A percentile compares a stretch with the other conserved stretches of the same genome.
These are phyloP conservation scores for Jamesozyma piceae DNA, from an alignment of 805 yeast species.

Conservation along the genomic window DNA sequence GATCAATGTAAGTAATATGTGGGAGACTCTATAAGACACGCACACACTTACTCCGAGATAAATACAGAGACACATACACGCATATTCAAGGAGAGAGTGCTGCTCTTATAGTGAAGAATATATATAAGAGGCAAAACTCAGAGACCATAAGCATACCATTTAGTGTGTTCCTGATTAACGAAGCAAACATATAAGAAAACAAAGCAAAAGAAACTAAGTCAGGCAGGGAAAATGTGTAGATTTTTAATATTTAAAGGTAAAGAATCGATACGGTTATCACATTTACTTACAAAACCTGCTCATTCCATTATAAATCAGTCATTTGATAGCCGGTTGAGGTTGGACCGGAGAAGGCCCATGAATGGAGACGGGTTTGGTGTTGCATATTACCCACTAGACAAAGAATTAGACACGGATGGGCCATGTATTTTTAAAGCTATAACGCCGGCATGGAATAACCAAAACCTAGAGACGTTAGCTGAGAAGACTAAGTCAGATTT, in stretches of 20 bases:
- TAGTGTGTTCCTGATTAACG: too few species aligned
- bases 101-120: too few species aligned
- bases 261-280: slow-evolving; percentile 78
- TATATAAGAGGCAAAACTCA: too few species aligned
- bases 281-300: slow-evolving; percentile 85
- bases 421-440: slow-evolving; percentile 94
- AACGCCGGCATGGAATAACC: slow-evolving; percentile 97
- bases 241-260: slow-evolving; percentile 86
- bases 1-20: too few species aligned
- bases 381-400: slow-evolving; percentile 72
- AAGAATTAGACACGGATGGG: slow-evolving; percentile 46
- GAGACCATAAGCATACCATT: too few species aligned
- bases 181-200: too few species aligned
- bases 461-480: slow-evolving; percentile 75
- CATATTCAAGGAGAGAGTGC: too few species aligned
- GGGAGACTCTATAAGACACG: too few species aligned
- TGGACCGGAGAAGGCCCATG: slow-evolving; percentile 83
- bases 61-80: too few species aligned
- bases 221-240: slow-evolving; percentile 90
- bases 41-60: too few species aligned
- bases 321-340: slow-evolving; percentile 77
- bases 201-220: too few species aligned
- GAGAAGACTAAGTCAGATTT: slow-evolving; percentile 76
- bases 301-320: slow-evolving; percentile 96
- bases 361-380: slow-evolving; percentile 99